These are phyloP conservation scores for Euclidium syriacum DNA, from an alignment of 345 rosid genomes.

Conservation along the genomic window DNA sequence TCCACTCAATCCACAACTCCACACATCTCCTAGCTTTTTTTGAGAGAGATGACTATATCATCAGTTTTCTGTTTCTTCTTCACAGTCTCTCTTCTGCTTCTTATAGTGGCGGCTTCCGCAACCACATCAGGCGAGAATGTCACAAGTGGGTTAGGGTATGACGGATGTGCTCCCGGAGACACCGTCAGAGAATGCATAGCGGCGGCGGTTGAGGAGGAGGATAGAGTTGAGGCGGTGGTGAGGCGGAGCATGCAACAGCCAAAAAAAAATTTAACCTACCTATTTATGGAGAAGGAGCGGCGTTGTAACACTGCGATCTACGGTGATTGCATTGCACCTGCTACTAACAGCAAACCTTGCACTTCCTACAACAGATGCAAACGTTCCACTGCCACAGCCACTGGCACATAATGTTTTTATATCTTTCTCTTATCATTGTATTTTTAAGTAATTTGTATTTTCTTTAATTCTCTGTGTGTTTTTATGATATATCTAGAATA, in stretches of 20 bases:
- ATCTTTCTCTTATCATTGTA: not conserved
- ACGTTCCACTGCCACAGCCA: not conserved
- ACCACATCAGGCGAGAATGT: not conserved
- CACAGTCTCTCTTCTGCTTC: constrained; percentile 2
- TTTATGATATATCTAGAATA: too few relatives aligned
- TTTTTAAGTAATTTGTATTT: too few relatives aligned
- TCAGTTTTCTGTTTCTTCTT: not conserved
- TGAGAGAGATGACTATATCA: constrained; percentile 7
- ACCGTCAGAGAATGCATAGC: constrained; percentile 7
- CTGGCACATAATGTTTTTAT: not conserved
- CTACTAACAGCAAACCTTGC: not conserved
- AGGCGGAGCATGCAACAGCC: constrained; percentile 15
- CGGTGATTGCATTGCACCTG: not conserved
- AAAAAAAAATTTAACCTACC: not conserved
- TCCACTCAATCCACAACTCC: not conserved
- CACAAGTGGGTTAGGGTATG: not conserved
- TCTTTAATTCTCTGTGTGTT: too few relatives aligned
- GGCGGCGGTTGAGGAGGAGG: not conserved
- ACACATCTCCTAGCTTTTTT: not conserved
- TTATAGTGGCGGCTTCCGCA: not conserved
- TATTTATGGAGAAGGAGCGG: not conserved
- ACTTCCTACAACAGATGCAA: constrained; percentile 5
- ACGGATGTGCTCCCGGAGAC: constrained; percentile 13
- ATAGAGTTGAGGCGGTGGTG: constrained; percentile 13
- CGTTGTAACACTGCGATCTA: not conserved